phyloP scores from a whole-genome alignment of 192 early-diverging fungal genomes.

The Dissophora ornata region DNA sequence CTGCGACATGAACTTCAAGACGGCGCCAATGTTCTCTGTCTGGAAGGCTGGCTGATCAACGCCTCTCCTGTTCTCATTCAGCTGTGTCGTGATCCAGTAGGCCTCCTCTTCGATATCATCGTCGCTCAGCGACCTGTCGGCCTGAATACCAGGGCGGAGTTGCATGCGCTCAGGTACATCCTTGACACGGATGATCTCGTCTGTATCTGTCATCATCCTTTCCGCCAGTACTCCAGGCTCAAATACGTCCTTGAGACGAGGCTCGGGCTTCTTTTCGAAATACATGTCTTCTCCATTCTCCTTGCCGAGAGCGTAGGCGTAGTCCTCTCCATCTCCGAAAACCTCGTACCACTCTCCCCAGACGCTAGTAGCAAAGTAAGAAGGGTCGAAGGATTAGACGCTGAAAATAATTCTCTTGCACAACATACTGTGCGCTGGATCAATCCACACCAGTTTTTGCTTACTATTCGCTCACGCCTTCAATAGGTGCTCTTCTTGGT shows the following conservation, averaged over 20 bases:
- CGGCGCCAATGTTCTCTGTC: slow-evolving; percentile 37
- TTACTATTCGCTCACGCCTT: slow-evolving; percentile 68
- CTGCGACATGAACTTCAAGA: slow-evolving; percentile 58
- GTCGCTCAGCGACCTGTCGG: slow-evolving; percentile 56
- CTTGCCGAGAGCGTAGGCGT: slow-evolving; percentile 71
- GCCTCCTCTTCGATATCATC: slow-evolving; percentile 76
- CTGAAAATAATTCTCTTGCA: neutral
- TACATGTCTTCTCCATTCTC: slow-evolving; percentile 50
- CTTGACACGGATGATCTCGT: slow-evolving; percentile 86
- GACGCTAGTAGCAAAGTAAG: slow-evolving; percentile 49
- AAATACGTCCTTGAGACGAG: slow-evolving; percentile 71
- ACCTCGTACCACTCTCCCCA: slow-evolving; percentile 87
- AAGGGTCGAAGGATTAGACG: slow-evolving; percentile 5
- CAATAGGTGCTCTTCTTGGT: slow-evolving; percentile 63
- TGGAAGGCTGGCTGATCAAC: slow-evolving; percentile 32
- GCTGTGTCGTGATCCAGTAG: slow-evolving; percentile 63
- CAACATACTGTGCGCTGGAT: neutral
- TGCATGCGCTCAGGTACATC: slow-evolving; percentile 97
- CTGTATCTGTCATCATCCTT: slow-evolving; percentile 91
- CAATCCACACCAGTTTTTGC: neutral
- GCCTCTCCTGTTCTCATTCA: slow-evolving; percentile 34
- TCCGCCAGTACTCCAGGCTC: slow-evolving; percentile 90
- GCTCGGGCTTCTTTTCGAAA: slow-evolving; percentile 59
- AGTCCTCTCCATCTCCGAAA: slow-evolving; percentile 95
- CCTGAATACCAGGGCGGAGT: slow-evolving; percentile 65